A percentile compares a stretch with the other conserved stretches of the same genome.
Evolutionary conservation across 345 rosid species (phyloP).

Genomic region (Ceriops decandra): DNA sequence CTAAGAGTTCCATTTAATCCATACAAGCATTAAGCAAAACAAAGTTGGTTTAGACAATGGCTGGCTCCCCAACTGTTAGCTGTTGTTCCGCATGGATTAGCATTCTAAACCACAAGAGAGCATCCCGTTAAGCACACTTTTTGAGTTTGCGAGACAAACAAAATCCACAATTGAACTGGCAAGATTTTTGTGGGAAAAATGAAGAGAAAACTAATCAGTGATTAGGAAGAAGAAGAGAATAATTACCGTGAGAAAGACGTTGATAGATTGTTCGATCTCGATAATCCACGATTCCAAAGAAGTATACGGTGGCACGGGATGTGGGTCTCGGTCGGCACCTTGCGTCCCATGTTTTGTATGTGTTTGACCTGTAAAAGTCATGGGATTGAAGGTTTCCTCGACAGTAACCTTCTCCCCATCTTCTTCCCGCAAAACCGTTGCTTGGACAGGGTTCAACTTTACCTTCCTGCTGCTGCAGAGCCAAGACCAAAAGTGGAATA

Average conservation of each 20-base stretch:
- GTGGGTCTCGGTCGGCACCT: constrained; percentile 26
- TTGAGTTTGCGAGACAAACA: background rate
- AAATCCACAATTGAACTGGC: too few species aligned
- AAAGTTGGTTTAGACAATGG: too few species aligned
- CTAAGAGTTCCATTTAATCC: too few species aligned
- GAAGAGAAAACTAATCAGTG: background rate
- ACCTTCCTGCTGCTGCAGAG: background rate
- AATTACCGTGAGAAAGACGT: constrained; percentile 74
- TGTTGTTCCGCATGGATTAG: too few species aligned
- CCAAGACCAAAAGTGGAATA: background rate
- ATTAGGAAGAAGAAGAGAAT: background rate
- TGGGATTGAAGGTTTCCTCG: constrained; percentile 62
- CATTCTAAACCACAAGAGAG: background rate
- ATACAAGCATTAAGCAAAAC: too few species aligned
- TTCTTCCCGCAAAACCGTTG: constrained; percentile 59
- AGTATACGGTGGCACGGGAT: constrained; percentile 30
- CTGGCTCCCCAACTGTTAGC: too few species aligned
- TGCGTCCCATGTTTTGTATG: constrained; percentile 6
- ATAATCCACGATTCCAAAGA: constrained; percentile 51
- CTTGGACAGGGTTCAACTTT: constrained; percentile 45
- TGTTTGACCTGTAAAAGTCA: constrained; percentile 23
- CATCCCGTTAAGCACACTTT: background rate
- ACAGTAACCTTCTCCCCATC: constrained; percentile 60
- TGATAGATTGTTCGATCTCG: constrained; percentile 70
- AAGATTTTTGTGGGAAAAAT: too few species aligned